A percentile compares a stretch with the other conserved stretches of the same genome.
Conservation (phyloP, 2,329 filamentous ascomycete genomes). For the Alternaria sp. region DNA sequence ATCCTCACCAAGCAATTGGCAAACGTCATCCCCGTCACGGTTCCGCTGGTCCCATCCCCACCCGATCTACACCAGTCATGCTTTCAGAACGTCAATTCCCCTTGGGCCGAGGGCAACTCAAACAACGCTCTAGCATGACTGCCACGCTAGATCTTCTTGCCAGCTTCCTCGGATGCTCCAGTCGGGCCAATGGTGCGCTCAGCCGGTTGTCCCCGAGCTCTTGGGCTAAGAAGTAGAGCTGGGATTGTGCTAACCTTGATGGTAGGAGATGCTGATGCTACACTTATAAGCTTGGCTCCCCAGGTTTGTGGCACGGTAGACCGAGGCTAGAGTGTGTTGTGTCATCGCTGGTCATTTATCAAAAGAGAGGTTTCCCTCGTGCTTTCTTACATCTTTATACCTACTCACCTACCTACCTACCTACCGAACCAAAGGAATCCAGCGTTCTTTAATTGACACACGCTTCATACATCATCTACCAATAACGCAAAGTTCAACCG, state of each 20-base stretch:
- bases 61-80: slow-evolving; percentile 35
- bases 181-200: slow-evolving; percentile 49
- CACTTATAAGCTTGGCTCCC: slow-evolving; percentile 46
- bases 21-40: slow-evolving; percentile 45
- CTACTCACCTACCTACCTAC: not conserved
- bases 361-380: slow-evolving; percentile 9
- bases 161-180: slow-evolving; percentile 40
- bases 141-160: slow-evolving; percentile 14
- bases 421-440: not conserved
- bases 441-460: not conserved
- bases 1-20: slow-evolving; percentile 41
- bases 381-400: not conserved
- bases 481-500: slow-evolving; percentile 7
- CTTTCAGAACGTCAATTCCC: slow-evolving; percentile 31
- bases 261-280: slow-evolving; percentile 20
- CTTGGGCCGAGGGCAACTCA: slow-evolving; percentile 46
- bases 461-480: not conserved
- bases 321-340: slow-evolving; percentile 37
- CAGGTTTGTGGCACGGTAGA: slow-evolving; percentile 15
- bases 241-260: slow-evolving; percentile 21
- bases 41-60: slow-evolving; percentile 35
- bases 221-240: slow-evolving; percentile 26
- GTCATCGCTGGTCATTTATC: slow-evolving; percentile 32
- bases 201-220: slow-evolving; percentile 44
- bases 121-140: slow-evolving; percentile 18